These are phyloP conservation scores for Apiotrichum mycotoxinovorans DNA, from an alignment of 1,284 basidiomycete species.

Conservation along the genomic window DNA sequence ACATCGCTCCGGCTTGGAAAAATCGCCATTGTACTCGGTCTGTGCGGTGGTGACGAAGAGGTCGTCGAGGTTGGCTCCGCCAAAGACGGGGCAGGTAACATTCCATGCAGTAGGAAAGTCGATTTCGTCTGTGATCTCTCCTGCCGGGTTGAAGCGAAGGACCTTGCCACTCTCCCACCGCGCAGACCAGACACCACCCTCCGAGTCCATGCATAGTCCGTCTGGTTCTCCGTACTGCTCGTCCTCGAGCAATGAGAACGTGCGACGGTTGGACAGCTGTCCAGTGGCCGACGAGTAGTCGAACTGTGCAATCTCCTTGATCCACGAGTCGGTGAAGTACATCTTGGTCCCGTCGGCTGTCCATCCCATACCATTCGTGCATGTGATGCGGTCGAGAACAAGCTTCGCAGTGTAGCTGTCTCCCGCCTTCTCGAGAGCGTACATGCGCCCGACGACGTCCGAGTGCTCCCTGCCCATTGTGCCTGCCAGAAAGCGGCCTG, in stretches of 20 bases:
- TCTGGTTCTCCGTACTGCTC: slow-evolving; percentile 16
- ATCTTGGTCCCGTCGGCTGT: slow-evolving; percentile 16
- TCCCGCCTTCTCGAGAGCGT: not conserved
- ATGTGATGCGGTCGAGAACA: slow-evolving; percentile 20
- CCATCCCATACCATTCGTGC: slow-evolving; percentile 32
- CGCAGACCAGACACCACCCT: slow-evolving; percentile 24
- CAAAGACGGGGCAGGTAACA: slow-evolving; percentile 30
- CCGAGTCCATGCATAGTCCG: slow-evolving; percentile 23
- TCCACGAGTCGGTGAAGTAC: slow-evolving; percentile 29
- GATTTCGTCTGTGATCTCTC: slow-evolving; percentile 16
- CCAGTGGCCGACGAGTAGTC: slow-evolving; percentile 24
- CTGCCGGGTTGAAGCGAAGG: slow-evolving; percentile 16
- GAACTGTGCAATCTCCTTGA: slow-evolving; percentile 20
- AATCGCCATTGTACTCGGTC: slow-evolving; percentile 13
- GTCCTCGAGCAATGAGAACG: slow-evolving; percentile 12
- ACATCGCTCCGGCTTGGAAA: slow-evolving; percentile 12
- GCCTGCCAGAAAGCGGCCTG: slow-evolving; percentile 25
- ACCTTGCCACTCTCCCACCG: slow-evolving; percentile 25
- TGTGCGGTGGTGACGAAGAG: slow-evolving; percentile 30
- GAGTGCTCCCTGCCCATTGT: slow-evolving; percentile 19
- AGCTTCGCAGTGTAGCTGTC: slow-evolving; percentile 1
- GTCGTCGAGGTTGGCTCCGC: slow-evolving; percentile 28
- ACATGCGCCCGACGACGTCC: slow-evolving; percentile 14
- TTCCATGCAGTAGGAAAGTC: slow-evolving; percentile 24
- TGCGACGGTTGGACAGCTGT: slow-evolving; percentile 11